Base-by-base conservation (phyloP, 176 grass and related monocot species). In the Eleusine coracana region DNA sequence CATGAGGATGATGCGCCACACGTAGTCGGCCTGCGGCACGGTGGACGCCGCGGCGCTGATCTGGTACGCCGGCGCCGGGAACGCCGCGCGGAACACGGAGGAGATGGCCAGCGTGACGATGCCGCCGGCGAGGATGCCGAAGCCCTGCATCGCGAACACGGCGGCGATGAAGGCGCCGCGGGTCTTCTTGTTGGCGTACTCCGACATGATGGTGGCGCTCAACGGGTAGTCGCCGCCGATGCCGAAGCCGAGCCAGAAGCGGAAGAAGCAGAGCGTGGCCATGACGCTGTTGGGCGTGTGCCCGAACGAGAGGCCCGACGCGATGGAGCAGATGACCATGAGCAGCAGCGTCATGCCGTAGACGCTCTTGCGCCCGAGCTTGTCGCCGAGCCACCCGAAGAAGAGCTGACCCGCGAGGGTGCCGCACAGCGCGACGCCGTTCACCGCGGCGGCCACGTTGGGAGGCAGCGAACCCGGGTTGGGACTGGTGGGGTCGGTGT, bases 141-240 rank as follows among this genome's bases (percentile, higher is more conserved):
- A 97, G 3, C 94, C 94, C 79, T 97, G 92, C 92, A 94, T 94
- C n/a, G 94, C 94, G 56, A 97, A 94, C 1, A 97, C 91, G 7
- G 94, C 91, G 5, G 91, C 91, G 69, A 97, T 97, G 94, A 97
- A 97, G 0, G 60, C 74, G 0, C 91, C 94, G 12, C 94, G 89
- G 14, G 93, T 96, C 76, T 52, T 84, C 83, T 96, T 96, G 42
- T 89, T 94, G 12, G 92, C 89, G 80, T 94, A 94, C 81, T 94
- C 92, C 0, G 92, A 92, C 92, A 94, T 94, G 76, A 94, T 94
- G 16, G 92, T 94, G 37, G 92, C 92, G 17, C 74, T 77, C 0
- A 86, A 79, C 11, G 88, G 88, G 80, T 90, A 90, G 72, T 90
- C 88, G 37, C 88, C 88, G 59, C 88, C 88, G 73, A 90, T 90